phyloP scores from a whole-genome alignment of 495 filamentous ascomycete genomes.

The Annulohypoxylon stygium region DNA sequence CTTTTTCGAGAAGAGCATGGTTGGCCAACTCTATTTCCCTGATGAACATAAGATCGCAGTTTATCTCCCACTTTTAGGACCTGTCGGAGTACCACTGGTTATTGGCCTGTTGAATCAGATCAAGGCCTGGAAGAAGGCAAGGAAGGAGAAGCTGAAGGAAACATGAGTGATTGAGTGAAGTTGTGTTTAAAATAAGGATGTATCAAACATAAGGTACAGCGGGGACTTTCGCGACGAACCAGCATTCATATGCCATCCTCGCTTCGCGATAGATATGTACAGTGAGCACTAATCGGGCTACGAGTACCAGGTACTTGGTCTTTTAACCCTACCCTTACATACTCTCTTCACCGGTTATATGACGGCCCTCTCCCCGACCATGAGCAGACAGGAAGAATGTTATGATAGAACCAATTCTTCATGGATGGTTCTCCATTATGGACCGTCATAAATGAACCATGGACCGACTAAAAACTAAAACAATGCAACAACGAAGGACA shows the following conservation, averaged over 20 bases:
- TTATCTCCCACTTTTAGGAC: constrained; percentile 90
- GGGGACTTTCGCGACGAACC: background rate
- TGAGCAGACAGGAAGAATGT: background rate
- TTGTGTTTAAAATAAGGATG: background rate
- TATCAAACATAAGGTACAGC: background rate
- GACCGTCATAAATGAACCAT: background rate
- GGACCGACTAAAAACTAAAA: no score
- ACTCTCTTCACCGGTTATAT: background rate
- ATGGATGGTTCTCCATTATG: background rate
- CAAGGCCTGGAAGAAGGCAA: constrained; percentile 66
- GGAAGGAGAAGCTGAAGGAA: constrained; percentile 51
- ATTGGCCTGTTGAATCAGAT: constrained; percentile 87
- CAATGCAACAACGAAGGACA: no score
- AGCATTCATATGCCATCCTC: background rate
- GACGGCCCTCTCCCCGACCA: background rate
- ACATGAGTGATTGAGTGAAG: constrained; percentile 25
- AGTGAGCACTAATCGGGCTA: background rate
- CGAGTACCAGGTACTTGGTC: background rate
- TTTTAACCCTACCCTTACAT: background rate
- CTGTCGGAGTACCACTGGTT: constrained; percentile 89
- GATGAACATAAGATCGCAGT: constrained; percentile 99
- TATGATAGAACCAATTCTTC: background rate
- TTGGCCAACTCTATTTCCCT: constrained; percentile 96
- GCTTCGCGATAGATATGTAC: background rate
- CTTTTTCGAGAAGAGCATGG: constrained; percentile 99